A percentile compares a stretch with the other conserved stretches of the same genome.
These are phyloP conservation scores for Tetrapisispora arboricola DNA, from an alignment of 805 yeast genomes.

Conservation along the genomic window DNA sequence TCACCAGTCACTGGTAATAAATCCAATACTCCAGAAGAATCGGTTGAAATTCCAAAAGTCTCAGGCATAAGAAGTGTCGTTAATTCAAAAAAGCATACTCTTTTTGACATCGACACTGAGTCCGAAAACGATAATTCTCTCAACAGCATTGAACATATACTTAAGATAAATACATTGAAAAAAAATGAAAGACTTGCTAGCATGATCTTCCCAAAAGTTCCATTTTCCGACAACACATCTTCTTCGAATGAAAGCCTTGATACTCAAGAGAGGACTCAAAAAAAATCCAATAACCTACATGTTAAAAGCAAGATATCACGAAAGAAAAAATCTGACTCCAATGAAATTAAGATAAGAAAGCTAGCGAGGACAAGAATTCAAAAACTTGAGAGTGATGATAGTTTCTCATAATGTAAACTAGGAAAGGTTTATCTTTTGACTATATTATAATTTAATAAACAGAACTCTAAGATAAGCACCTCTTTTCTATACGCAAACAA, in stretches of 20 bases:
- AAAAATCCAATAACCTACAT: background rate
- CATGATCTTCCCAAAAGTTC: constrained; percentile 11
- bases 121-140: constrained; percentile 9
- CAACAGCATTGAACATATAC: constrained; percentile 11
- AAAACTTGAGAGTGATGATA: constrained; percentile 12
- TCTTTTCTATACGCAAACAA: too few relatives aligned
- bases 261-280: background rate
- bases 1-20: constrained; percentile 15
- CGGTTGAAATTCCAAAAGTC: constrained; percentile 11
- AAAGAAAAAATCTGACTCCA: background rate
- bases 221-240: constrained; percentile 7
- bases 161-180: constrained; percentile 13
- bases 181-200: constrained; percentile 9
- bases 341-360: constrained; percentile 10
- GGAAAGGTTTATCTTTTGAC: too few relatives aligned
- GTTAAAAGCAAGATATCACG: too few relatives aligned
- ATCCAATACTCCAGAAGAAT: constrained; percentile 13
- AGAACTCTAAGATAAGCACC: too few relatives aligned
- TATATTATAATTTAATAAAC: too few relatives aligned
- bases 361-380: constrained; percentile 17
- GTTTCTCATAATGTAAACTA: background rate
- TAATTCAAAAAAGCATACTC: constrained; percentile 17
- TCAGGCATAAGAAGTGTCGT: constrained; percentile 14
- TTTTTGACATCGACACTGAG: constrained; percentile 11
- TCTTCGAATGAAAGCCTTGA: background rate